A percentile compares a stretch with the other conserved stretches of the same genome.
phyloP scores from a whole-genome alignment of 192 early-diverging fungal species.

The Dissophora ornata region DNA sequence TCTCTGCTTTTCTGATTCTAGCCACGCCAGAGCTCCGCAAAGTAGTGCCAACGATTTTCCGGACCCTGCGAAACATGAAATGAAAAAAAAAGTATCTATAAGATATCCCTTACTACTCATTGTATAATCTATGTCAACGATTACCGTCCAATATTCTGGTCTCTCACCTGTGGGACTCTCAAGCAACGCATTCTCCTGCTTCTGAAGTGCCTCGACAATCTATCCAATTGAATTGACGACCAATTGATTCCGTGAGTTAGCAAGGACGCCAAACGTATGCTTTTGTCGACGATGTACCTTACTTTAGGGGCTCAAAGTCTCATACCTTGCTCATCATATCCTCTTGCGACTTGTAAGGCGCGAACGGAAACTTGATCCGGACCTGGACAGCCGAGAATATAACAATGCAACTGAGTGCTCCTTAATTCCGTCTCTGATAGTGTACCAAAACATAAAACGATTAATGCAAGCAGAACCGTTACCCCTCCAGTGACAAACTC shows the following conservation, averaged over 20 bases:
- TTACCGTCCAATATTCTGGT: too few relatives aligned
- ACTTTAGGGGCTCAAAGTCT: too few relatives aligned
- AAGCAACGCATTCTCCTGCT: slow-evolving; percentile 70
- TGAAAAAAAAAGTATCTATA: background rate
- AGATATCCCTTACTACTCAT: too few relatives aligned
- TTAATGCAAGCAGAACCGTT: background rate
- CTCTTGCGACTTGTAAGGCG: slow-evolving; percentile 74
- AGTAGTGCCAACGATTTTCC: slow-evolving; percentile 83
- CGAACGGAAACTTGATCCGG: slow-evolving; percentile 71
- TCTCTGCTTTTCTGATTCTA: slow-evolving; percentile 54
- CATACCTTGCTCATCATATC: slow-evolving; percentile 73
- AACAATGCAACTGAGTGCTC: too few relatives aligned
- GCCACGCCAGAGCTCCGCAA: slow-evolving; percentile 78
- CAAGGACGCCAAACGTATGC: too few relatives aligned
- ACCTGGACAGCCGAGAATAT: slow-evolving; percentile 13
- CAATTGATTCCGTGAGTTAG: background rate
- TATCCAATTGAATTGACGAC: background rate
- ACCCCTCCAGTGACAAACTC: slow-evolving; percentile 30
- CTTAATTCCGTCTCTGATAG: too few relatives aligned
- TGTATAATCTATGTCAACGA: too few relatives aligned
- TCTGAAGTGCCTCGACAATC: slow-evolving; percentile 61
- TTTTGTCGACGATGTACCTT: too few relatives aligned
- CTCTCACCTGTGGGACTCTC: slow-evolving; percentile 74
- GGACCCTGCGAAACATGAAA: slow-evolving; percentile 62
- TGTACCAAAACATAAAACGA: background rate